Base-by-base conservation (phyloP, 2,329 filamentous ascomycete genomes). In the Venturia aucupariae region DNA sequence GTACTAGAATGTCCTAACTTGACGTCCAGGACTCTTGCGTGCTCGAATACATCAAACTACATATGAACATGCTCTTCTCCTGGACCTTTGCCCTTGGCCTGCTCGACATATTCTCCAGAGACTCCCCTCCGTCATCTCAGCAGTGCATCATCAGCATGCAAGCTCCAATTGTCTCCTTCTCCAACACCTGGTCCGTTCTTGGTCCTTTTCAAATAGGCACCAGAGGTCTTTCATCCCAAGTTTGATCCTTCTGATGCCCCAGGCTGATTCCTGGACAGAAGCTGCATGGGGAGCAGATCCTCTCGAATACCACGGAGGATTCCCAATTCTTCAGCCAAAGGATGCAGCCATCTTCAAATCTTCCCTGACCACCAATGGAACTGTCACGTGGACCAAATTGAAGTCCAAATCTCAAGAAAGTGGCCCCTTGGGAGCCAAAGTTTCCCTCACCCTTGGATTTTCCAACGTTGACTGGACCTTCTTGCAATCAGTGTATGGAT, bases 181-280 rank as follows among this genome's bases (percentile, higher is more conserved):
- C 70, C 60, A 68, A 67, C 44, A 69, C 72, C 60, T 84, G 82
- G 82, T 72, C 83, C 62, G 69, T 83, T 27, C 74, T 86, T 27
- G 84, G 83, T 3, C 84, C 83, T 8, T 86, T 85, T 68, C 79
- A 81, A 67, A 79, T 82, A 64, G 84, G 84, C 66, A 86, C 82
- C 64, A 75, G 83, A 81, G 82, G 82, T 80, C 62, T 62, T 67
- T 48, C 61, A 55, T 51, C 24, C 51, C 41, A 8, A 59, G 41
- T 38, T 57, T 27, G 30, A 62, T 71, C 73, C 2, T 70, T 68
- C 61, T 51, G 5, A 69, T 69, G 59, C 68, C 64, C 70, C 69
- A 57, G 27, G 51, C 51, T 57, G 51, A 57, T 57, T 65, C 27
- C 38, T 1, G 44, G 57, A 38, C 65, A 84, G 83, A 85, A 73